Conservation (phyloP, 1,139 yeast species). For the Kluyveromyces marxianus region DNA sequence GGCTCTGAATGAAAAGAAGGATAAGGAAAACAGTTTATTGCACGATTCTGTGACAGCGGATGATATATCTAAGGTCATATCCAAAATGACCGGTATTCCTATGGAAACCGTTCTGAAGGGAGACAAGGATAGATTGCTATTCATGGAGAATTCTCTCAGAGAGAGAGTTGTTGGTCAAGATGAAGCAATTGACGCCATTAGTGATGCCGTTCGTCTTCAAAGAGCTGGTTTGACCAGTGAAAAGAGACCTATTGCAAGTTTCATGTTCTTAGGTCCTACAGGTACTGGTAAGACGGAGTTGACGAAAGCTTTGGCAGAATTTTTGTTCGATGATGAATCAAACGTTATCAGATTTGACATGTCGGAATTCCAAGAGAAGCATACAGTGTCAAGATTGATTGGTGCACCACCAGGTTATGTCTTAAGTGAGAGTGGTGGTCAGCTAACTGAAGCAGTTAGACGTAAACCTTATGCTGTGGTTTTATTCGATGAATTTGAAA, state of each 20-base stretch:
- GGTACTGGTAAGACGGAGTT: slow-evolving; percentile 98
- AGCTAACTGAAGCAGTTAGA: slow-evolving; percentile 89
- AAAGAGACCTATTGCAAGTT: slow-evolving; percentile 90
- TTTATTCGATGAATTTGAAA: slow-evolving; percentile 91
- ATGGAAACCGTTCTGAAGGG: slow-evolving; percentile 88
- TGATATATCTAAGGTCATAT: slow-evolving; percentile 85
- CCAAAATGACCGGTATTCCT: slow-evolving; percentile 95
- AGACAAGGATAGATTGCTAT: slow-evolving; percentile 81
- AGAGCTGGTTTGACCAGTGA: slow-evolving; percentile 94
- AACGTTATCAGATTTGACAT: slow-evolving; percentile 88
- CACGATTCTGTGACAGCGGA: slow-evolving; percentile 94
- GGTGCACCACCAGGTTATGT: slow-evolving; percentile 99
- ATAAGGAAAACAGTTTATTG: slow-evolving; percentile 37
- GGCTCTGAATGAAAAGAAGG: slow-evolving; percentile 41
- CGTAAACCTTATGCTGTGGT: slow-evolving; percentile 92
- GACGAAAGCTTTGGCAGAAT: slow-evolving; percentile 86
- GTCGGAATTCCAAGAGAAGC: slow-evolving; percentile 97
- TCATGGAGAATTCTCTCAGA: slow-evolving; percentile 75
- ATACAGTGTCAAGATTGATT: slow-evolving; percentile 77
- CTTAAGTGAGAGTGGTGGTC: slow-evolving; percentile 89
- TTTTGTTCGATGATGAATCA: slow-evolving; percentile 78
- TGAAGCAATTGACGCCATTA: slow-evolving; percentile 80
- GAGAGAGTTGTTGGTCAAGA: slow-evolving; percentile 90
- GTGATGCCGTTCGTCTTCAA: slow-evolving; percentile 92
- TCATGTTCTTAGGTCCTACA: slow-evolving; percentile 94